Conservation (phyloP, 1,139 yeast genomes). For the Saccharomyces hybrid region DNA sequence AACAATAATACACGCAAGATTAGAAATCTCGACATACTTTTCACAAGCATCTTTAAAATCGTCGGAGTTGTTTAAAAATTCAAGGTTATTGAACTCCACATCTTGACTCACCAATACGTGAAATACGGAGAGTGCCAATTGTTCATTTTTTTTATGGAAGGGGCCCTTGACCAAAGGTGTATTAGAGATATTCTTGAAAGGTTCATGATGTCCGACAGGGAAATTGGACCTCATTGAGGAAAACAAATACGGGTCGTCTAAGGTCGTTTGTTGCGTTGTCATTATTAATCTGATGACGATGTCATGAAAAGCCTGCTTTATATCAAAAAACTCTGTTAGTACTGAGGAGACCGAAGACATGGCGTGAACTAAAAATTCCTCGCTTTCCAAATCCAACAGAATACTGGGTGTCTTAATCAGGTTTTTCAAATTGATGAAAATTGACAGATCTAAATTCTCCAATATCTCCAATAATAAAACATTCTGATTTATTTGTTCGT, state of each 20-base stretch:
- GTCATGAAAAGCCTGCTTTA: constrained; percentile 69
- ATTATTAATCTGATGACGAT: constrained; percentile 52
- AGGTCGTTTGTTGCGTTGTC: constrained; percentile 63
- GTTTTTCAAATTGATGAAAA: constrained; percentile 20
- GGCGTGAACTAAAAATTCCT: constrained; percentile 28
- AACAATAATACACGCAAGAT: constrained; percentile 40
- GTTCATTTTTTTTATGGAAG: constrained; percentile 33
- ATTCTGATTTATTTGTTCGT: constrained; percentile 22
- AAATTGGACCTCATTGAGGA: constrained; percentile 50
- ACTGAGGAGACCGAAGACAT: constrained; percentile 32
- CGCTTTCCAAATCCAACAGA: constrained; percentile 23
- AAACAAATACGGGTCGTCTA: constrained; percentile 69
- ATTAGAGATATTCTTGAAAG: constrained; percentile 15
- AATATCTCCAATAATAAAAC: constrained; percentile 19
- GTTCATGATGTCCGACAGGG: constrained; percentile 34
- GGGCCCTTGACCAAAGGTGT: constrained; percentile 5
- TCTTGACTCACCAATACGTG: constrained; percentile 42
- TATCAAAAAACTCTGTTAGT: constrained; percentile 64
- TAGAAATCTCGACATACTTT: constrained; percentile 41
- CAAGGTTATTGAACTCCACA: constrained; percentile 39
- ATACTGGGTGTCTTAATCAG: constrained; percentile 11
- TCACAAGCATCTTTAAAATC: constrained; percentile 30
- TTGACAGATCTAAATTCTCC: constrained; percentile 24
- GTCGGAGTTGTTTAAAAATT: constrained; percentile 41
- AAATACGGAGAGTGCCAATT: constrained; percentile 43